A percentile compares a stretch with the other conserved stretches of the same genome.
phyloP scores from a whole-genome alignment of 768 basidiomycete genomes.

The Collybia nuda region DNA sequence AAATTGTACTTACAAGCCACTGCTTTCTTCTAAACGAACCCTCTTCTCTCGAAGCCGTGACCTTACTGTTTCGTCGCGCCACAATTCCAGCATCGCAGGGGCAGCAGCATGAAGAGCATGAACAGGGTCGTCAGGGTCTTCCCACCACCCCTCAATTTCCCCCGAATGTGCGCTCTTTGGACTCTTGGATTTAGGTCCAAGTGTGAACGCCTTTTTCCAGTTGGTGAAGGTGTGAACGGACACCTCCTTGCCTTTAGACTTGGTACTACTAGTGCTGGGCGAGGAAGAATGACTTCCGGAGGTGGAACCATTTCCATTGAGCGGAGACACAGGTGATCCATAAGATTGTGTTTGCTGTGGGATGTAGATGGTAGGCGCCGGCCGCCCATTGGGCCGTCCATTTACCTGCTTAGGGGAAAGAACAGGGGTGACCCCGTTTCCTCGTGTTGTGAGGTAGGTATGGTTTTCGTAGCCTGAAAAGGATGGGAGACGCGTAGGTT shows the following conservation, averaged over 20 bases:
- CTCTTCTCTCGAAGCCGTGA: constrained; percentile 63
- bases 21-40: constrained; percentile 76
- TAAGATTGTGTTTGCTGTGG: constrained; percentile 34
- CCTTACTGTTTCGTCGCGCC: constrained; percentile 71
- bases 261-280: constrained; percentile 27
- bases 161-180: constrained; percentile 71
- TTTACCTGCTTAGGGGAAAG: neutral
- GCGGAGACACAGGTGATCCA: constrained; percentile 26
- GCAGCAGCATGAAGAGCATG: constrained; percentile 66
- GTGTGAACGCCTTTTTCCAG: constrained; percentile 69
- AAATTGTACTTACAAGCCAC: constrained; percentile 68
- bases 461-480: constrained; percentile 36
- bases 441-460: constrained; percentile 19
- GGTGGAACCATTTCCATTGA: constrained; percentile 20
- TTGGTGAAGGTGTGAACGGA: constrained; percentile 60
- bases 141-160: constrained; percentile 82
- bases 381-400: constrained; percentile 36
- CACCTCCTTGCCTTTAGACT: constrained; percentile 48
- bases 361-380: constrained; percentile 48
- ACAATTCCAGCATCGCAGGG: constrained; percentile 69
- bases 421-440: constrained; percentile 12
- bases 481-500: constrained; percentile 57
- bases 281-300: constrained; percentile 19
- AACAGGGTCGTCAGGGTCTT: constrained; percentile 80
- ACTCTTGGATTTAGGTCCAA: constrained; percentile 60